Conservation (phyloP, 2,329 filamentous ascomycete species). For the Waltergamsia citrina region DNA sequence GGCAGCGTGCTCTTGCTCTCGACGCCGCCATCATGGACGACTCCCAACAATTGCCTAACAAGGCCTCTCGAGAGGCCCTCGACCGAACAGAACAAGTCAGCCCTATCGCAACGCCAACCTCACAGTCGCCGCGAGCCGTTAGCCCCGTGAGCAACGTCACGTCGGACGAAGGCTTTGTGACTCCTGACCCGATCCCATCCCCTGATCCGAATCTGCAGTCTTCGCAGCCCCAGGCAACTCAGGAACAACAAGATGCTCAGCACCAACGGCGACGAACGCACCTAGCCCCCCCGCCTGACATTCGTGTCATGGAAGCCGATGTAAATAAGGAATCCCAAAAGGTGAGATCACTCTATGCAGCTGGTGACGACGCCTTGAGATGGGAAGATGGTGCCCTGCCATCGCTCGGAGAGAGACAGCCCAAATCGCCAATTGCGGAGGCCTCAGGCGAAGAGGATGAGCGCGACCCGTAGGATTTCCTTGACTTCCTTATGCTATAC, state of each 20-base stretch:
- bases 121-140: background rate
- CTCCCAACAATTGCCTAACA: constrained; percentile 5
- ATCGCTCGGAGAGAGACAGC: constrained; percentile 9
- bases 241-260: constrained; percentile 1
- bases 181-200: constrained; percentile 1
- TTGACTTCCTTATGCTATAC: constrained; percentile 19
- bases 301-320: constrained; percentile 43
- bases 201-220: background rate
- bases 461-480: constrained; percentile 49
- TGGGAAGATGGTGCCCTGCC: constrained; percentile 40
- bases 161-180: background rate
- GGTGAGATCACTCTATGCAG: constrained; percentile 57
- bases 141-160: constrained; percentile 1
- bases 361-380: constrained; percentile 41
- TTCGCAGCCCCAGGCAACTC: background rate
- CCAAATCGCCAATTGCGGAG: constrained; percentile 36
- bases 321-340: constrained; percentile 56
- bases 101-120: background rate
- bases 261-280: constrained; percentile 7
- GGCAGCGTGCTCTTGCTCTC: constrained; percentile 22
- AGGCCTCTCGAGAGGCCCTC: background rate
- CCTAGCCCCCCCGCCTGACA: constrained; percentile 28
- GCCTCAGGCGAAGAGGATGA: constrained; percentile 41
- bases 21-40: constrained; percentile 10
- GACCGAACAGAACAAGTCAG: background rate